phyloP scores from a whole-genome alignment of 768 basidiomycete genomes.

The Cyathus striatus region DNA sequence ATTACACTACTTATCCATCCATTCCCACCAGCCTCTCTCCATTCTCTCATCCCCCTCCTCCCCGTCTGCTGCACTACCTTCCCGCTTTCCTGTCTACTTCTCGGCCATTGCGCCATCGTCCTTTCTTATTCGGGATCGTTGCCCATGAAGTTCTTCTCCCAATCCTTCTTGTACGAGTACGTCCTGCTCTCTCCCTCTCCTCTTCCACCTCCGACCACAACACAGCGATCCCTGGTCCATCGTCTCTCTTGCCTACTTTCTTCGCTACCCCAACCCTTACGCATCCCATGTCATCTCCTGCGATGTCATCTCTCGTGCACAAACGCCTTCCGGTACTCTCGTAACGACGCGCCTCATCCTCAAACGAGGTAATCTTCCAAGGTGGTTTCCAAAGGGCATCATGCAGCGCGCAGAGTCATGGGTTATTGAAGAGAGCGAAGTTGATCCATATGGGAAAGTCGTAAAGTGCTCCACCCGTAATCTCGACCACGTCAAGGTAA shows the following conservation, averaged over 20 bases:
- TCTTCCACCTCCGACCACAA: conserved; percentile 3
- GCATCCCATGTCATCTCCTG: conserved; percentile 91
- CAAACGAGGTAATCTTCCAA: conserved; percentile 86
- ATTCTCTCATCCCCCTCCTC: neutral
- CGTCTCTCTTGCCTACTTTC: conserved; percentile 88
- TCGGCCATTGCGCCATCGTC: neutral
- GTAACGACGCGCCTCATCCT: conserved; percentile 87
- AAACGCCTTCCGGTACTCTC: conserved; percentile 70
- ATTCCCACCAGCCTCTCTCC: neutral
- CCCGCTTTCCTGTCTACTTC: too few species aligned
- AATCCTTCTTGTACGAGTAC: conserved; percentile 52
- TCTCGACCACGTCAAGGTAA: conserved; percentile 89
- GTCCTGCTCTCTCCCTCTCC: conserved; percentile 11
- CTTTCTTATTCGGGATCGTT: conserved; percentile 21
- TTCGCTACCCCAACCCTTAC: conserved; percentile 95
- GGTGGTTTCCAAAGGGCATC: conserved; percentile 86
- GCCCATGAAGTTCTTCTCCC: conserved; percentile 53
- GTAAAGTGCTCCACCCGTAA: conserved; percentile 83
- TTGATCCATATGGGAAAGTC: conserved; percentile 76
- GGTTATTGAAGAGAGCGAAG: conserved; percentile 93
- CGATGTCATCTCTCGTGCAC: conserved; percentile 85
- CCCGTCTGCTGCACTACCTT: conserved; percentile 1
- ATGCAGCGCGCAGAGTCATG: conserved; percentile 84
- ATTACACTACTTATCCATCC: too few species aligned
- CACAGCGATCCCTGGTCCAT: conserved; percentile 89